Conservation (phyloP, 1,284 basidiomycete genomes). For the Malassezia obtusa region DNA sequence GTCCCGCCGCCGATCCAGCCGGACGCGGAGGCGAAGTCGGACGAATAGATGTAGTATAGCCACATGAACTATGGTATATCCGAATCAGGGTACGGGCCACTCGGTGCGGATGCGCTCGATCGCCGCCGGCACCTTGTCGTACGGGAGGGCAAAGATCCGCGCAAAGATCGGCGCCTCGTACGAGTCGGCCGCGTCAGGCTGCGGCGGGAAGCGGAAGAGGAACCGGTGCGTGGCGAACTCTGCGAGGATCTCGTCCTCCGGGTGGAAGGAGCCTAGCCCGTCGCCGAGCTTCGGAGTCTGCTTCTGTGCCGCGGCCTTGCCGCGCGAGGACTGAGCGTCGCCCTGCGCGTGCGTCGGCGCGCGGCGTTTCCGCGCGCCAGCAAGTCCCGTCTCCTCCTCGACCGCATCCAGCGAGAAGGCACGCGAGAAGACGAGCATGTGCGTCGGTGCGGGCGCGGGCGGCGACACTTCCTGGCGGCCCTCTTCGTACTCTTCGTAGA, state of each 20-base stretch:
- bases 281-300: constrained; percentile 23
- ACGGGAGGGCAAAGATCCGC: constrained; percentile 31
- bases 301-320: constrained; percentile 11
- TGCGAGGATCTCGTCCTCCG: constrained; percentile 37
- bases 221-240: constrained; percentile 27
- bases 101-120: constrained; percentile 1
- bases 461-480: constrained; percentile 7
- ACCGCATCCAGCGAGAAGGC: constrained; percentile 40
- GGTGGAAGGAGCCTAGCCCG: constrained; percentile 40
- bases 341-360: constrained; percentile 14
- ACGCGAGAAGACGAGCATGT: constrained; percentile 40
- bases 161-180: constrained; percentile 42
- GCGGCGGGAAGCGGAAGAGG: constrained; percentile 42
- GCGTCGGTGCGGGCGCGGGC: constrained; percentile 18
- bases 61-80: neutral
- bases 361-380: constrained; percentile 30
- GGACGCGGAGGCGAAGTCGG: constrained; percentile 29
- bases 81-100: constrained; percentile 12
- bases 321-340: constrained; percentile 15
- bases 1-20: neutral
- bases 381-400: constrained; percentile 33
- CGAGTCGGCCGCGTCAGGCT: constrained; percentile 32
- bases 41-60: constrained; percentile 36
- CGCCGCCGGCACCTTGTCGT: neutral
- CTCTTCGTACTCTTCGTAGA: constrained; percentile 30